Evolutionary conservation across 2,329 filamentous ascomycete species (phyloP).

Genomic region (Monilinia polystroma): DNA sequence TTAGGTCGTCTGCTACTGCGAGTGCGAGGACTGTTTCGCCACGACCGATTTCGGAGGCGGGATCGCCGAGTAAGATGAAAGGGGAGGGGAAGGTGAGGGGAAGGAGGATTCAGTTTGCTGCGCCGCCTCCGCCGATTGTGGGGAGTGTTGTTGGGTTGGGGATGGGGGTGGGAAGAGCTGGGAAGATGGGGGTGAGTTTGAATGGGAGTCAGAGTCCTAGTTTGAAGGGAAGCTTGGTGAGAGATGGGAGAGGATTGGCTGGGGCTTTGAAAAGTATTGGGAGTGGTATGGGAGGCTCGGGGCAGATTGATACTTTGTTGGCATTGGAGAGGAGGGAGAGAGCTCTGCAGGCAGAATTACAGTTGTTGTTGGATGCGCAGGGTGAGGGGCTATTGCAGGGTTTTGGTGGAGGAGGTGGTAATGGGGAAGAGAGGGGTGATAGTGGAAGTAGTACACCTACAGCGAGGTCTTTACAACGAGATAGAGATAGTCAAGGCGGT

Average conservation of each 20-base stretch:
- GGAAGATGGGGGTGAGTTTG: not conserved
- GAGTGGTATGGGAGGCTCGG: not conserved
- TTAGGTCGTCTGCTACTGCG: constrained; percentile 10
- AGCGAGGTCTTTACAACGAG: constrained; percentile 26
- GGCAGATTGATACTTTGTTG: constrained; percentile 40
- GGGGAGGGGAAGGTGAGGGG: constrained; percentile 4
- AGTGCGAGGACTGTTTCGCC: constrained; percentile 5
- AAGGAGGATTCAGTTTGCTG: constrained; percentile 36
- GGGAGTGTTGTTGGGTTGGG: constrained; percentile 26
- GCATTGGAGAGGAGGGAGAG: constrained; percentile 49
- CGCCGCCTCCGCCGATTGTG: constrained; percentile 37
- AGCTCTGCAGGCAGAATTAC: constrained; percentile 56
- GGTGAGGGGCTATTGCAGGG: constrained; percentile 46
- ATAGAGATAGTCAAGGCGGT: constrained; percentile 27
- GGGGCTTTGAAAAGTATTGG: not conserved
- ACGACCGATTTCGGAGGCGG: not conserved
- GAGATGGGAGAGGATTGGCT: not conserved
- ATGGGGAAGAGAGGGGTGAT: constrained; percentile 41
- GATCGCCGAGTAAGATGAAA: constrained; percentile 13
- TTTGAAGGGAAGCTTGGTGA: not conserved
- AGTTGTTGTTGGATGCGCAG: constrained; percentile 59
- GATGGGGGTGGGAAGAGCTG: not conserved
- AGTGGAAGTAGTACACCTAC: constrained; percentile 38
- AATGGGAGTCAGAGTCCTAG: constrained; percentile 10
- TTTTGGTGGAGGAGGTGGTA: constrained; percentile 31